phyloP scores from a whole-genome alignment of 2,329 filamentous ascomycete species.

The Ceratocystis destructans region DNA sequence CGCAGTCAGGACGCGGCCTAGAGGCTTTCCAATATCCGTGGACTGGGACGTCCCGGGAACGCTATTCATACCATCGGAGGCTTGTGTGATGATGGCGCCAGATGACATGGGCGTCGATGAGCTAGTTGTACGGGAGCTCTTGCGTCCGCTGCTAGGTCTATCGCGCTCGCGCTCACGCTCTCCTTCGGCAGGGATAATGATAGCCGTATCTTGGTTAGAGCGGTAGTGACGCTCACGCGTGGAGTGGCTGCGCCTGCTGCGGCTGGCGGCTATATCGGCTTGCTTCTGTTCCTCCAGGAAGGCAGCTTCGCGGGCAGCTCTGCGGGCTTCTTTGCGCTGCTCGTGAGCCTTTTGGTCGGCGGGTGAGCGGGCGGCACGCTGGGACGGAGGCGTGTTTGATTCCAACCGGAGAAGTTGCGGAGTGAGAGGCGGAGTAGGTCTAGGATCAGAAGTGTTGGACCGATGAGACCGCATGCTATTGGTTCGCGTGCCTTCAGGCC shows the following conservation, averaged over 20 bases:
- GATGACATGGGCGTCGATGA: not conserved
- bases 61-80: not conserved
- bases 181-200: not conserved
- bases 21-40: not conserved
- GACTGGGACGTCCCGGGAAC: not conserved
- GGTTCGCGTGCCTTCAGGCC: conserved; percentile 4
- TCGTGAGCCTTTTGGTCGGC: not conserved
- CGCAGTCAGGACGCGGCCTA: not conserved
- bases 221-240: conserved; percentile 1
- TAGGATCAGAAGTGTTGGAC: conserved; percentile 3
- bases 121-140: not conserved
- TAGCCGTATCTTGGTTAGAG: not conserved
- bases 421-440: not conserved
- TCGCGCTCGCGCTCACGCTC: not conserved
- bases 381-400: conserved; percentile 10
- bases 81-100: not conserved
- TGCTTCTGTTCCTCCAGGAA: not conserved
- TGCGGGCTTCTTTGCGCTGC: not conserved
- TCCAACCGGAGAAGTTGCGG: conserved; percentile 6
- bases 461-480: conserved; percentile 16
- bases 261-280: not conserved
- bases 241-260: not conserved
- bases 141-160: not conserved
- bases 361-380: conserved; percentile 8
- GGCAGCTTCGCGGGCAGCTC: not conserved